Evolutionary conservation across 805 yeast genomes (phyloP).

Genomic region (Pichia manshurica): DNA sequence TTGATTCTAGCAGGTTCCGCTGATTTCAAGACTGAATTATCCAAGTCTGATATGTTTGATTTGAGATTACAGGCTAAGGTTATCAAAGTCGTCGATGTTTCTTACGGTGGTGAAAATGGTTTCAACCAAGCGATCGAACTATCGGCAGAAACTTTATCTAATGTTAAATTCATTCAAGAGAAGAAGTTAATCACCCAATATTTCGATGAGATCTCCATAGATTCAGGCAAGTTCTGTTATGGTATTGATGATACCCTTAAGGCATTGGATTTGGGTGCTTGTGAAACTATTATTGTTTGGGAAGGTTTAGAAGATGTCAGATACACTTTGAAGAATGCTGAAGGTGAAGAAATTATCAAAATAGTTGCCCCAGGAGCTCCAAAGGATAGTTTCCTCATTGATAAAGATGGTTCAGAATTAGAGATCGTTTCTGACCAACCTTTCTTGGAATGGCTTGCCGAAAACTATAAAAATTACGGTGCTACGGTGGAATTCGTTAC

Average conservation of each 20-base stretch:
- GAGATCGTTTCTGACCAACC: constrained; percentile 81
- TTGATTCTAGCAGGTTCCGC: constrained; percentile 98
- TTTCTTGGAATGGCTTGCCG: constrained; percentile 96
- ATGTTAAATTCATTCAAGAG: constrained; percentile 97
- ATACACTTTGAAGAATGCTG: constrained; percentile 76
- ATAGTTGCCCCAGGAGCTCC: constrained; percentile 68
- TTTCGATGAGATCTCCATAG: constrained; percentile 97
- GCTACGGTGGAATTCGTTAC: constrained; percentile 94
- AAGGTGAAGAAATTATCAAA: constrained; percentile 69
- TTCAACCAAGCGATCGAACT: constrained; percentile 98
- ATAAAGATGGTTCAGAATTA: constrained; percentile 85
- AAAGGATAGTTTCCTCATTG: constrained; percentile 70
- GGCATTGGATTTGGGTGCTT: constrained; percentile 94
- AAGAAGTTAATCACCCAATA: constrained; percentile 88
- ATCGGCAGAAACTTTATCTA: constrained; percentile 93
- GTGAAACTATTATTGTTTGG: constrained; percentile 86
- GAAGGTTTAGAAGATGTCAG: constrained; percentile 86
- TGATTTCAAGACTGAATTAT: constrained; percentile 93
- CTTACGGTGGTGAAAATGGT: constrained; percentile 99
- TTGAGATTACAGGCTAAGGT: constrained; percentile 80
- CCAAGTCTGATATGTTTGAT: constrained; percentile 91
- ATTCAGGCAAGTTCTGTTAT: constrained; percentile 95
- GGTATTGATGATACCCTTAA: constrained; percentile 95
- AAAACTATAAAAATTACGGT: constrained; percentile 90
- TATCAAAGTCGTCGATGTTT: constrained; percentile 89